Percentiles rank a stretch among this genome's conserved stretches.
These are phyloP conservation scores for Linderina pennispora DNA, from an alignment of 192 early-diverging fungal species.

Conservation along the genomic window DNA sequence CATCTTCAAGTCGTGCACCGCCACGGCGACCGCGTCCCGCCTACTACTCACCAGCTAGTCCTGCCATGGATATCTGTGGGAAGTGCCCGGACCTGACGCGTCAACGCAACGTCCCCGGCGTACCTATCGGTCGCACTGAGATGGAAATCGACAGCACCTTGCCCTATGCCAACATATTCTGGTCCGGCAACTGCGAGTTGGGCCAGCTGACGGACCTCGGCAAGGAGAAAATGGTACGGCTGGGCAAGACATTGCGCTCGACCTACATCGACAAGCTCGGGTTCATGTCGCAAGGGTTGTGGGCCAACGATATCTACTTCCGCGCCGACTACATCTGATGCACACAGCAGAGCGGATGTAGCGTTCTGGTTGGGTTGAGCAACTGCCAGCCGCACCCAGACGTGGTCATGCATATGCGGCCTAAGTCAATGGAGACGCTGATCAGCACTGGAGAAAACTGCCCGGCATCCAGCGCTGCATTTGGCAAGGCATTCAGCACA, in stretches of 20 bases:
- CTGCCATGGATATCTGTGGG: neutral
- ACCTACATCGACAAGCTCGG: slow-evolving; percentile 15
- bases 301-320: slow-evolving; percentile 31
- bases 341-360: slow-evolving; percentile 23
- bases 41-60: neutral
- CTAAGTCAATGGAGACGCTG: neutral
- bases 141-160: neutral
- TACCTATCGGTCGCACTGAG: neutral
- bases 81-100: neutral
- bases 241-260: slow-evolving; percentile 8
- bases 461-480: neutral
- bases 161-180: slow-evolving; percentile 1
- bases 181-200: slow-evolving; percentile 12
- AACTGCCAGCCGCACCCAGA: neutral
- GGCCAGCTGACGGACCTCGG: slow-evolving; percentile 48
- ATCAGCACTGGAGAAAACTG: neutral
- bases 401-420: neutral
- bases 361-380: slow-evolving; percentile 12
- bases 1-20: neutral
- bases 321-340: slow-evolving; percentile 46
- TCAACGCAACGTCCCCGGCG: neutral
- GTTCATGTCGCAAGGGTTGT: slow-evolving; percentile 5
- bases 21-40: neutral
- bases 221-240: slow-evolving; percentile 9
- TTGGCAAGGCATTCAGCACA: neutral